These are phyloP conservation scores for Pyricularia sp. DNA, from an alignment of 2,329 filamentous ascomycete species.

Conservation along the genomic window DNA sequence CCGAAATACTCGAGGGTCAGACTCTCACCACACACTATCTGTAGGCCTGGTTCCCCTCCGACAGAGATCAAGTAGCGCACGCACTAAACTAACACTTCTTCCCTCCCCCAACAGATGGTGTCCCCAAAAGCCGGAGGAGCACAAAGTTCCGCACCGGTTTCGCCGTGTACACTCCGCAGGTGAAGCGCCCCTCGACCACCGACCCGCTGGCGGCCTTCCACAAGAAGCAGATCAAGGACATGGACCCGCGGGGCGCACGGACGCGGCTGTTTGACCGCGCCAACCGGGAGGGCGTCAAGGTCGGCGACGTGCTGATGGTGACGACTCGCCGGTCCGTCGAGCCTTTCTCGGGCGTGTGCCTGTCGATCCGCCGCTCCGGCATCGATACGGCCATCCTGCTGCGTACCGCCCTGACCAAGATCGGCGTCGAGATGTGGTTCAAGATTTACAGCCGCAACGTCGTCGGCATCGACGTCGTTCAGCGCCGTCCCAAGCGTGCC, in stretches of 20 bases:
- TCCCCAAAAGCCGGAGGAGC: slow-evolving; percentile 12
- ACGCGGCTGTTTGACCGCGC: slow-evolving; percentile 69
- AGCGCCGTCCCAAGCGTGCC: slow-evolving; percentile 74
- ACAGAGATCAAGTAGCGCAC: slow-evolving; percentile 12
- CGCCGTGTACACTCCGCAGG: slow-evolving; percentile 30
- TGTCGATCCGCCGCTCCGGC: slow-evolving; percentile 80
- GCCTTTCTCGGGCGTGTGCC: slow-evolving; percentile 79
- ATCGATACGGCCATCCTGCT: slow-evolving; percentile 83
- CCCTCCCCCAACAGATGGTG: neutral
- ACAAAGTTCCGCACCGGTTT: slow-evolving; percentile 30
- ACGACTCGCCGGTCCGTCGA: slow-evolving; percentile 72
- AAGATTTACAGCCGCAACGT: slow-evolving; percentile 91
- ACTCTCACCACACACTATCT: slow-evolving; percentile 9
- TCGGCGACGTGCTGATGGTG: slow-evolving; percentile 87
- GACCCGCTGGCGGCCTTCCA: slow-evolving; percentile 61
- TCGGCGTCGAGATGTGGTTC: slow-evolving; percentile 94
- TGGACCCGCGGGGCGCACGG: slow-evolving; percentile 80
- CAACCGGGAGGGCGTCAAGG: slow-evolving; percentile 70
- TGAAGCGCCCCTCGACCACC: slow-evolving; percentile 7
- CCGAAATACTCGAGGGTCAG: neutral
- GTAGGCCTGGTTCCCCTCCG: slow-evolving; percentile 10
- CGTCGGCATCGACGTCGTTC: slow-evolving; percentile 85
- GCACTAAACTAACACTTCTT: neutral
- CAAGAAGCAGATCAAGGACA: slow-evolving; percentile 56
- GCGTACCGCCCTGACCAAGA: slow-evolving; percentile 74